Evolutionary conservation across 176 grass and related monocot genomes (phyloP).

Genomic region (Raddia distichophylla): DNA sequence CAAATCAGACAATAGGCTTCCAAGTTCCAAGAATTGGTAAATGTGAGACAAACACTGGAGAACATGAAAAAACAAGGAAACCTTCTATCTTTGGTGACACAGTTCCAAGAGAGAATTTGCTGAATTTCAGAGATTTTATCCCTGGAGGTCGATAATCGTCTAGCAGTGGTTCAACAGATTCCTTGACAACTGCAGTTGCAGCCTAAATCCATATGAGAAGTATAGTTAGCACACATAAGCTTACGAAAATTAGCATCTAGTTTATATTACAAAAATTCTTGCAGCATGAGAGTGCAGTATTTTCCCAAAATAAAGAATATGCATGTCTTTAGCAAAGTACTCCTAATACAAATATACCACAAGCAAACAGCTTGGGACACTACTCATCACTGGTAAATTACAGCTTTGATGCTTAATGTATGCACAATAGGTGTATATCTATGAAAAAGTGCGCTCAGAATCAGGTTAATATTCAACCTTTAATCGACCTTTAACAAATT

Average conservation of each 20-base stretch:
- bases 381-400: slow-evolving; percentile 21
- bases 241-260: slow-evolving; percentile 32
- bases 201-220: slow-evolving; percentile 62
- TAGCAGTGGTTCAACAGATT: slow-evolving; percentile 88
- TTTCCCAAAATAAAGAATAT: slow-evolving; percentile 38
- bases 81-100: slow-evolving; percentile 99
- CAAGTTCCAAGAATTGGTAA: slow-evolving; percentile 2
- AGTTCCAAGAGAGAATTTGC: slow-evolving; percentile 90
- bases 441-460: slow-evolving; percentile 13
- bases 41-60: slow-evolving; percentile 17
- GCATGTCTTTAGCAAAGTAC: slow-evolving; percentile 22
- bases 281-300: slow-evolving; percentile 1
- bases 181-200: slow-evolving; percentile 70
- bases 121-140: slow-evolving; percentile 98
- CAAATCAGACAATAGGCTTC: slow-evolving; percentile 11
- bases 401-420: not conserved
- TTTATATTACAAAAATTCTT: not conserved
- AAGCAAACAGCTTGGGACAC: slow-evolving; percentile 15
- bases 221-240: slow-evolving; percentile 37
- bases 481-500: slow-evolving; percentile 19
- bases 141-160: slow-evolving; percentile 94
- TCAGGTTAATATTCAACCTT: slow-evolving; percentile 5
- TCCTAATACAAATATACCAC: not conserved
- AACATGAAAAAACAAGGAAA: slow-evolving; percentile 31
- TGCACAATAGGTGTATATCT: not conserved